Percentiles rank a stretch among this genome's conserved stretches.
These are phyloP conservation scores for Oidiodendron maius DNA, from an alignment of 495 filamentous ascomycete species.

Conservation along the genomic window DNA sequence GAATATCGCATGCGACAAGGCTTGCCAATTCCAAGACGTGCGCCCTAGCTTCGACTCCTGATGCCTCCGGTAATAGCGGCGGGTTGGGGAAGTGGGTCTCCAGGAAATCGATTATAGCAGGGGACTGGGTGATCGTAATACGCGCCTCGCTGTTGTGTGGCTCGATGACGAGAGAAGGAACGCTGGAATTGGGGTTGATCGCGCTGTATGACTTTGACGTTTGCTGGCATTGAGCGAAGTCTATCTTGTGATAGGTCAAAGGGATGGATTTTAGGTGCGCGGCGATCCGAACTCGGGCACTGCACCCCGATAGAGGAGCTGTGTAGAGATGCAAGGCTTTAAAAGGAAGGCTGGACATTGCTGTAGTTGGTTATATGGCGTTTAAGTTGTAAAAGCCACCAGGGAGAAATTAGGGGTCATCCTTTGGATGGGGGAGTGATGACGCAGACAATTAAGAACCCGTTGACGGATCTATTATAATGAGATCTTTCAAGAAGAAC, in stretches of 20 bases:
- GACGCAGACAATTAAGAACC: too few species aligned
- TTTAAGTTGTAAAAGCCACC: too few species aligned
- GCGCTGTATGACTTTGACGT: not conserved
- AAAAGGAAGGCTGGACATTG: not conserved
- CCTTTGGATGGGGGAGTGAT: too few species aligned
- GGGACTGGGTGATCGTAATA: conserved; percentile 6
- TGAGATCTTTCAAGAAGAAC: too few species aligned
- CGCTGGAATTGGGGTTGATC: conserved; percentile 4
- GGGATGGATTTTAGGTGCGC: conserved; percentile 6
- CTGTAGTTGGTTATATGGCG: too few species aligned
- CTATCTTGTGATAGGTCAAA: conserved; percentile 4
- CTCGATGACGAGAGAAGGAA: conserved; percentile 3
- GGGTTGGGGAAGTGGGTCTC: conserved; percentile 1
- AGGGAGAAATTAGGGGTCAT: too few species aligned
- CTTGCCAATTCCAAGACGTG: not conserved
- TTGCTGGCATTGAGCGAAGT: not conserved
- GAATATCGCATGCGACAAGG: conserved; percentile 6
- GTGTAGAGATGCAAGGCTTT: conserved; percentile 6
- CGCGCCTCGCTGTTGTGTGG: not conserved
- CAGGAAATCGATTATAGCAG: conserved; percentile 8
- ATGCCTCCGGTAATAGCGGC: not conserved
- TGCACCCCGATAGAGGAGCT: conserved; percentile 5
- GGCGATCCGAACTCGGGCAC: conserved; percentile 6
- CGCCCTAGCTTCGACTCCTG: not conserved
- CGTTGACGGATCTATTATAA: too few species aligned